These are phyloP conservation scores for Murraya koenigii DNA, from an alignment of 345 rosid genomes.

Conservation along the genomic window DNA sequence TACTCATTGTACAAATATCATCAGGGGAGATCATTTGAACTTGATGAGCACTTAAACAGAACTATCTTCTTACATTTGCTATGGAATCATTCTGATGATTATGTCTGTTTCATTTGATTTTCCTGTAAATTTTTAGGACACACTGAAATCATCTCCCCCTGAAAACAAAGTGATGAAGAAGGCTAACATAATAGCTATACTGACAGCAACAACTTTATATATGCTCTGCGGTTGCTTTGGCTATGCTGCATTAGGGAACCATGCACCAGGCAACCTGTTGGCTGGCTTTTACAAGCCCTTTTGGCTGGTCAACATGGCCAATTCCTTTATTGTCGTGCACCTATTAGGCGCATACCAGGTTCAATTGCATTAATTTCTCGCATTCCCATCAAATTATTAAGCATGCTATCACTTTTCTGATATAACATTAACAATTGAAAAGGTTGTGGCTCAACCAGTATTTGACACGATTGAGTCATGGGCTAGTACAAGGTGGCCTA, in stretches of 20 bases:
- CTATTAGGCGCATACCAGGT: slow-evolving; percentile 22
- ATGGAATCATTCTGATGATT: too few species aligned
- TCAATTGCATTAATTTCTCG: background rate
- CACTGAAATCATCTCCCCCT: slow-evolving; percentile 46
- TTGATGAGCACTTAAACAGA: too few species aligned
- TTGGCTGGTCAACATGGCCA: slow-evolving; percentile 20
- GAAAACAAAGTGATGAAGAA: slow-evolving; percentile 47
- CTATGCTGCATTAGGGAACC: slow-evolving; percentile 17
- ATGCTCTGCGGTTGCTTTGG: slow-evolving; percentile 22
- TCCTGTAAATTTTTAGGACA: slow-evolving; percentile 29
- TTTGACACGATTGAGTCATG: slow-evolving; percentile 17
- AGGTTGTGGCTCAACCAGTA: slow-evolving; percentile 27
- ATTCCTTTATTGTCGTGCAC: slow-evolving; percentile 14
- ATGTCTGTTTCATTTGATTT: background rate
- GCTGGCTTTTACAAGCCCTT: slow-evolving; percentile 21
- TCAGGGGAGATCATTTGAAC: too few species aligned
- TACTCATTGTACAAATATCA: too few species aligned
- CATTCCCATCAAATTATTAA: too few species aligned
- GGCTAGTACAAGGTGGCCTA: slow-evolving; percentile 21
- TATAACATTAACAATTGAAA: background rate
- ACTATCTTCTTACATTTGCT: too few species aligned
- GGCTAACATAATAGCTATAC: slow-evolving; percentile 36
- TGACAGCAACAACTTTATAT: slow-evolving; percentile 41
- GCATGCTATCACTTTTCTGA: too few species aligned
- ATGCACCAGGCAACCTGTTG: slow-evolving; percentile 19